Conservation (phyloP, 2,329 filamentous ascomycete genomes). For the Penicillium aurantiogriseum region DNA sequence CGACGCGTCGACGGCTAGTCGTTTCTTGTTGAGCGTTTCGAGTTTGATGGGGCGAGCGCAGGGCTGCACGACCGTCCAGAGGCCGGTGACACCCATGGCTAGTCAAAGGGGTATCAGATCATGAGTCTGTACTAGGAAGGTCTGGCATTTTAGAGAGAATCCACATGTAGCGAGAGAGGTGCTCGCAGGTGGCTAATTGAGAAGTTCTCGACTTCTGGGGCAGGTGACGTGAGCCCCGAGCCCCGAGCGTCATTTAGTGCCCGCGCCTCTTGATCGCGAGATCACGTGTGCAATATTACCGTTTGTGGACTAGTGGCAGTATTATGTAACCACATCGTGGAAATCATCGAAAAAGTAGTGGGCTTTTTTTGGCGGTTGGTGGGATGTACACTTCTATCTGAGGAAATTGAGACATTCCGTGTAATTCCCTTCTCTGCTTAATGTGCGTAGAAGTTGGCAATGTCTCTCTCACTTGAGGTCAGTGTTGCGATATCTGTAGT, state of each 20-base stretch:
- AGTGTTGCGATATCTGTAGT: constrained; percentile 12
- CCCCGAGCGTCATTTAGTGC: background rate
- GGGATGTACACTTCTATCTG: constrained; percentile 8
- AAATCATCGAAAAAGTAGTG: constrained; percentile 10
- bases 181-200: background rate
- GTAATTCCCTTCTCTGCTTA: constrained; percentile 7
- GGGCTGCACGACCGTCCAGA: constrained; percentile 94
- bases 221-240: background rate
- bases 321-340: constrained; percentile 4
- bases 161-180: background rate
- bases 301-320: constrained; percentile 14
- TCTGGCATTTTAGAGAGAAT: background rate
- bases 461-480: constrained; percentile 35
- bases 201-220: background rate
- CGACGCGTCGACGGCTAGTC: constrained; percentile 93
- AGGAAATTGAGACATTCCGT: constrained; percentile 7
- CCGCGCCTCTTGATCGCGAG: constrained; percentile 11
- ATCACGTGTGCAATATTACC: constrained; percentile 27
- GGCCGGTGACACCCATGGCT: constrained; percentile 91
- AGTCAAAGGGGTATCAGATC: constrained; percentile 6
- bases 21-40: constrained; percentile 92
- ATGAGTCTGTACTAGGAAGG: background rate
- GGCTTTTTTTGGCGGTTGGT: constrained; percentile 13
- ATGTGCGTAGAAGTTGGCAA: constrained; percentile 21
- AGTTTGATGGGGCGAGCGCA: constrained; percentile 95